A percentile compares a stretch with the other conserved stretches of the same genome.
Conservation (phyloP, 2,329 filamentous ascomycete genomes). For the Microsporum ferrugineum region DNA sequence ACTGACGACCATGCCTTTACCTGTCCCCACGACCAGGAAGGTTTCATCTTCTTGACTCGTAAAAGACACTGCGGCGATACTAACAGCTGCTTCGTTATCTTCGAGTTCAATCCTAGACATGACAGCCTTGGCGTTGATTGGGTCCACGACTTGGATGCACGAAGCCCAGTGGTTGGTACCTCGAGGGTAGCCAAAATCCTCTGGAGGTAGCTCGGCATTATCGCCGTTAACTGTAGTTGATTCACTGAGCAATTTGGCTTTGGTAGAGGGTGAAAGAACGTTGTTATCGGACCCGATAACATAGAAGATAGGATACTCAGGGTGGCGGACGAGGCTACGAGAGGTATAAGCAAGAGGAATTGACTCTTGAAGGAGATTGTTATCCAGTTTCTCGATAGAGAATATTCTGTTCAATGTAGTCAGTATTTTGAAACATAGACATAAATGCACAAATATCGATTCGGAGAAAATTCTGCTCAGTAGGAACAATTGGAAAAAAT, state of each 20-base stretch:
- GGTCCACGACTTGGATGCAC: constrained; percentile 86
- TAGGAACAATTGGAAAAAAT: constrained; percentile 86
- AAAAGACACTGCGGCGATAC: constrained; percentile 73
- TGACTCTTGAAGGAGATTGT: constrained; percentile 75
- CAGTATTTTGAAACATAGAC: background rate
- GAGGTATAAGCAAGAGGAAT: constrained; percentile 85
- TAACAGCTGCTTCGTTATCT: constrained; percentile 85
- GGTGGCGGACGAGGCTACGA: constrained; percentile 74
- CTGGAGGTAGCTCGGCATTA: constrained; percentile 56
- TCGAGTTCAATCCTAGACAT: constrained; percentile 69
- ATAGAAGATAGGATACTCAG: constrained; percentile 81
- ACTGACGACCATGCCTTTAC: constrained; percentile 72
- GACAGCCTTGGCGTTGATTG: constrained; percentile 60
- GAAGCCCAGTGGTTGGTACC: constrained; percentile 85
- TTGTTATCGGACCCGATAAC: constrained; percentile 91
- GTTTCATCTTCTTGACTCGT: constrained; percentile 76
- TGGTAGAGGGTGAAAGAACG: constrained; percentile 68
- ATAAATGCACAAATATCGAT: constrained; percentile 27
- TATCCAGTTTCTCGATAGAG: constrained; percentile 72
- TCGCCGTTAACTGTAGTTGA: constrained; percentile 61
- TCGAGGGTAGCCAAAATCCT: constrained; percentile 80
- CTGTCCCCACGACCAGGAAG: constrained; percentile 89
- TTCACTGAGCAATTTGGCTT: constrained; percentile 61
- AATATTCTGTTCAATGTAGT: constrained; percentile 54
- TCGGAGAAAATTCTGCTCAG: constrained; percentile 46